Evolutionary conservation across 2,329 filamentous ascomycete species (phyloP).

Genomic region (Penicillium sp.): DNA sequence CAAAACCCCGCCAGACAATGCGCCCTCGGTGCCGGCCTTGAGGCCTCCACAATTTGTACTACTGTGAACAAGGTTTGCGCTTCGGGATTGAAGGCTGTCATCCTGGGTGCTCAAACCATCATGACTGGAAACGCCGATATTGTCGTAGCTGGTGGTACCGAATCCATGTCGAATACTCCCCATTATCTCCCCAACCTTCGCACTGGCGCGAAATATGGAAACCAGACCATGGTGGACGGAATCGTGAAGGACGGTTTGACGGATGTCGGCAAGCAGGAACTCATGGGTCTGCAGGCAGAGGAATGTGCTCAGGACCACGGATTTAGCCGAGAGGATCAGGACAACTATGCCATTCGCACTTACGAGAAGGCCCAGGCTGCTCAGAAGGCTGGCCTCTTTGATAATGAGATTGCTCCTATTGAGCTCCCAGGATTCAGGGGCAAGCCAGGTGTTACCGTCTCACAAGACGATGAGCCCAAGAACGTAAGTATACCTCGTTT

Average conservation of each 20-base stretch:
- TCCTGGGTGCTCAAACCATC: constrained; percentile 94
- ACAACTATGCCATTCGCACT: constrained; percentile 92
- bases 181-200: constrained; percentile 92
- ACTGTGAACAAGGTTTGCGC: constrained; percentile 99
- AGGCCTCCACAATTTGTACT: constrained; percentile 79
- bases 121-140: constrained; percentile 93
- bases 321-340: constrained; percentile 83
- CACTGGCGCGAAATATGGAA: constrained; percentile 89
- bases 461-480: constrained; percentile 93
- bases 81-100: constrained; percentile 90
- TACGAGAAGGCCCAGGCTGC: constrained; percentile 94
- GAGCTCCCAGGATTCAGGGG: constrained; percentile 86
- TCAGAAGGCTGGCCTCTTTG: constrained; percentile 79
- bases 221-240: constrained; percentile 86
- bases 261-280: constrained; percentile 87
- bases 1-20: constrained; percentile 97
- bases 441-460: constrained; percentile 81
- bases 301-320: constrained; percentile 85
- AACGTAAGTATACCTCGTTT: constrained; percentile 61
- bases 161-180: constrained; percentile 98
- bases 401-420: constrained; percentile 84
- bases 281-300: constrained; percentile 94
- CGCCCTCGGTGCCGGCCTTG: constrained; percentile 84
- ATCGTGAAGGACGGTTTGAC: constrained; percentile 93
- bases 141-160: constrained; percentile 90